These are phyloP conservation scores for Taxillus chinensis DNA, from an alignment of 164 flowering plant genomes.

Conservation along the genomic window DNA sequence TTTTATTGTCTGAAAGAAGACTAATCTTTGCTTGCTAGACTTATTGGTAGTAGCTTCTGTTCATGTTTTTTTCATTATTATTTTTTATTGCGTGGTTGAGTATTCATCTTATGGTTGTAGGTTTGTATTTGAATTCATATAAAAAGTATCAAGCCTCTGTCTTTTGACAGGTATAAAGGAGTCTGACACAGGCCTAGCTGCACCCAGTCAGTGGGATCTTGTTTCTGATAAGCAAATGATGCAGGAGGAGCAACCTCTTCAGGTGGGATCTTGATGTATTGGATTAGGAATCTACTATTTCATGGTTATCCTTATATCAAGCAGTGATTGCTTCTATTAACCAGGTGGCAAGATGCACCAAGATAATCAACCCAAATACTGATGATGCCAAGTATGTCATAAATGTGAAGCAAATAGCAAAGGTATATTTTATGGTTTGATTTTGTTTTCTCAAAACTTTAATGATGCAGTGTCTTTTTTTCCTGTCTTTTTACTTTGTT, in stretches of 20 bases:
- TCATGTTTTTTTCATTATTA: too few relatives aligned
- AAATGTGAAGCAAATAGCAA: conserved; percentile 98
- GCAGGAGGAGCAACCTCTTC: conserved; percentile 98
- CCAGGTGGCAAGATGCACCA: conserved; percentile 97
- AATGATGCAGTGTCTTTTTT: neutral
- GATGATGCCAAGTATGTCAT: conserved; percentile 97
- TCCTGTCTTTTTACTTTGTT: too few relatives aligned
- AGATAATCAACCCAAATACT: conserved; percentile 86
- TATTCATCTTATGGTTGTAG: too few relatives aligned
- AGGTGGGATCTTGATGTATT: conserved; percentile 31
- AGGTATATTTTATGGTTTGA: conserved; percentile 32
- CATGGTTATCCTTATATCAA: neutral
- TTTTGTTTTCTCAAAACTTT: neutral
- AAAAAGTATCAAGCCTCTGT: neutral
- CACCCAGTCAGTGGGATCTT: conserved; percentile 99
- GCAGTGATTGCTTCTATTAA: conserved; percentile 3
- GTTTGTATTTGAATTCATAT: too few relatives aligned
- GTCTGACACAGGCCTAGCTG: conserved; percentile 97
- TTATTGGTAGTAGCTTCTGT: too few relatives aligned
- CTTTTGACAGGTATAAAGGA: conserved; percentile 75
- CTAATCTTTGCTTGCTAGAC: too few relatives aligned
- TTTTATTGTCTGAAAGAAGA: too few relatives aligned
- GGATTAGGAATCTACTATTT: neutral
- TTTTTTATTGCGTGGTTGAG: too few relatives aligned
- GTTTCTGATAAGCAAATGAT: conserved; percentile 99